phyloP scores from a whole-genome alignment of 257 asterid species.

The Solanum sitiens region DNA sequence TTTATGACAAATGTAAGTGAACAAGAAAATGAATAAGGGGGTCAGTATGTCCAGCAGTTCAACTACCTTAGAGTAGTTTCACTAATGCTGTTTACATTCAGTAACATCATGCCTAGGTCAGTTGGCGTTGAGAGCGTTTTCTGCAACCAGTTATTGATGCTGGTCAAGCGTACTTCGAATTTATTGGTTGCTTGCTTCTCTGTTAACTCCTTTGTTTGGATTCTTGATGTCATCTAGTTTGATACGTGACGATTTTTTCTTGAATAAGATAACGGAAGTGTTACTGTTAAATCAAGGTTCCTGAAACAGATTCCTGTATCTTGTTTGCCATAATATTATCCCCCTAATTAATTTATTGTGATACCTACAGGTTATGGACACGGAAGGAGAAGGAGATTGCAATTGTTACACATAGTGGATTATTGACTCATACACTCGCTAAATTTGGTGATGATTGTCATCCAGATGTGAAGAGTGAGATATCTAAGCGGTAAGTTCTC shows the following conservation, averaged over 20 bases:
- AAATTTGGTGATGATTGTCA: constrained; percentile 73
- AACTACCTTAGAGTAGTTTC: not conserved
- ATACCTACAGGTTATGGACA: constrained; percentile 68
- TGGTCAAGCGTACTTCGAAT: not conserved
- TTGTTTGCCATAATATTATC: not conserved
- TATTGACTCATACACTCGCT: constrained; percentile 54
- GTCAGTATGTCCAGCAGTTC: not conserved
- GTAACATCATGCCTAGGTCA: not conserved
- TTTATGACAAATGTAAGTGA: not conserved
- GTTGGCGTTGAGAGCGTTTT: not conserved
- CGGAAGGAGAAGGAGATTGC: constrained; percentile 89
- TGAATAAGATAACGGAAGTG: not conserved
- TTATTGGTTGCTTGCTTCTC: not conserved
- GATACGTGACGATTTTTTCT: not conserved
- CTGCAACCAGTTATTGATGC: not conserved
- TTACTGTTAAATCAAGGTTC: not conserved
- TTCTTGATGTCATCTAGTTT: not conserved
- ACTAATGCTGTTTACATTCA: not conserved
- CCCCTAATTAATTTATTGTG: not conserved
- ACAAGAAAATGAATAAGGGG: not conserved
- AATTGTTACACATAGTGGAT: constrained; percentile 81
- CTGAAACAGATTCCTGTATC: not conserved
- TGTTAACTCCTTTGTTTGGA: not conserved
- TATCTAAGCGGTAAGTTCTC: constrained; percentile 55
- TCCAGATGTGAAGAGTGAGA: constrained; percentile 59